Evolutionary conservation across 1,139 yeast species (phyloP).

Genomic region (Diutina catenulata): DNA sequence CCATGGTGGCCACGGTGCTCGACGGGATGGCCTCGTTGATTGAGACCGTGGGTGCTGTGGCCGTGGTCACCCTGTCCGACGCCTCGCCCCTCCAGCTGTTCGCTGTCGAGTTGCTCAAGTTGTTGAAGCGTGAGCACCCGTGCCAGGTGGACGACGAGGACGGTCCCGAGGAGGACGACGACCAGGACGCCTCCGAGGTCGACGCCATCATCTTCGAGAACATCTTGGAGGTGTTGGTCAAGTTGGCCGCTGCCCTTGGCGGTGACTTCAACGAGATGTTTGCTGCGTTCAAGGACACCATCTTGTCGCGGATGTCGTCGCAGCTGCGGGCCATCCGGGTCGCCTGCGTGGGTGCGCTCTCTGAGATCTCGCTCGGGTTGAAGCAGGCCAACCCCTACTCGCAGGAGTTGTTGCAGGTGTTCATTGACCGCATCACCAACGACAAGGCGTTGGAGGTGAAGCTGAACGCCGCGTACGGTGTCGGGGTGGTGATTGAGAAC

Average conservation of each 20-base stretch:
- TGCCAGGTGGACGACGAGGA: slow-evolving; percentile 53
- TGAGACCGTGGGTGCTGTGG: slow-evolving; percentile 62
- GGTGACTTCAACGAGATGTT: slow-evolving; percentile 66
- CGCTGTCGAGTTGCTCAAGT: slow-evolving; percentile 56
- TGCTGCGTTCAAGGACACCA: slow-evolving; percentile 56
- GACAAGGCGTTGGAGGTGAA: slow-evolving; percentile 85
- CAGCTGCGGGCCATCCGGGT: slow-evolving; percentile 69
- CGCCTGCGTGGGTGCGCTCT: slow-evolving; percentile 78
- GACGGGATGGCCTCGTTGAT: slow-evolving; percentile 66
- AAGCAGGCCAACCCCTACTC: slow-evolving; percentile 56
- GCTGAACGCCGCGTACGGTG: slow-evolving; percentile 94
- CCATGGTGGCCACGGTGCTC: slow-evolving; percentile 70
- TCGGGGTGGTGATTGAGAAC: slow-evolving; percentile 66
- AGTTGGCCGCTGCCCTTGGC: slow-evolving; percentile 64
- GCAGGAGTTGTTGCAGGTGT: slow-evolving; percentile 57
- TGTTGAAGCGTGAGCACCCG: slow-evolving; percentile 71
- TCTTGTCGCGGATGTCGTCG: slow-evolving; percentile 49
- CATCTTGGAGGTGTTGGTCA: slow-evolving; percentile 74
- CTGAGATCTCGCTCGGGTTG: slow-evolving; percentile 78
- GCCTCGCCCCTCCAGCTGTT: slow-evolving; percentile 52
- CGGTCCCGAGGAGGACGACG: slow-evolving; percentile 39
- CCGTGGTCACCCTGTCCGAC: slow-evolving; percentile 44
- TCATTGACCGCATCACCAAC: slow-evolving; percentile 53
- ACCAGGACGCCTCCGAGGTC: slow-evolving; percentile 70
- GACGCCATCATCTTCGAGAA: slow-evolving; percentile 80